Conservation (phyloP, 768 basidiomycete species). For the Boletus subparvulus region DNA sequence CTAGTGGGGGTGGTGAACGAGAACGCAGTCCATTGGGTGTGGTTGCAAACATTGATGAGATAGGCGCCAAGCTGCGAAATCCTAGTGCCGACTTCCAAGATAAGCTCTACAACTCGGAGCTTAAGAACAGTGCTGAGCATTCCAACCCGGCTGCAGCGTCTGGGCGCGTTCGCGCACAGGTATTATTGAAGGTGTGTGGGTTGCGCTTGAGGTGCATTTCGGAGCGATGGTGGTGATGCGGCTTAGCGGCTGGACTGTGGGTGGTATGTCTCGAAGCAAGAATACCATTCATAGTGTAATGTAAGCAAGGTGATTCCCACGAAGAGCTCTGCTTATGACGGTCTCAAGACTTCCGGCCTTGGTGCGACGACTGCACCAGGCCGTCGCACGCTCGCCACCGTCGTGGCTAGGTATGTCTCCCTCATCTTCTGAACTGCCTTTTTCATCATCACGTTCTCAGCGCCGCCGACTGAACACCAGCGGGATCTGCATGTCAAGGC, state of each 20-base stretch:
- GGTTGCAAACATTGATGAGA: conserved; percentile 61
- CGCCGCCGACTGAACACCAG: conserved; percentile 50
- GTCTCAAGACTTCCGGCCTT: not conserved
- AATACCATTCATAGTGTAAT: too few relatives aligned
- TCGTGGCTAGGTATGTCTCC: conserved; percentile 35
- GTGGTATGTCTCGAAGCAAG: too few relatives aligned
- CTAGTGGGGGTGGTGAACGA: conserved; percentile 69
- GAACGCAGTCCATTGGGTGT: conserved; percentile 54
- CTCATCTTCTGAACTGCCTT: not conserved
- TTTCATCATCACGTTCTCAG: conserved; percentile 21
- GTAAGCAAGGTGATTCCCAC: not conserved
- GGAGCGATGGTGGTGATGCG: too few relatives aligned
- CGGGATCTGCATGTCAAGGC: conserved; percentile 73
- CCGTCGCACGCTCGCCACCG: not conserved
- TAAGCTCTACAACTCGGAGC: conserved; percentile 57
- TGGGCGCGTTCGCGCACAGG: too few relatives aligned
- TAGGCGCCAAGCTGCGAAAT: conserved; percentile 60
- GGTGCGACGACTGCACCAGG: conserved; percentile 17
- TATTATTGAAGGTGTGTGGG: too few relatives aligned
- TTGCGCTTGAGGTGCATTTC: too few relatives aligned
- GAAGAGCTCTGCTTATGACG: not conserved
- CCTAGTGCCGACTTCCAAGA: conserved; percentile 59
- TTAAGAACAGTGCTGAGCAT: conserved; percentile 62
- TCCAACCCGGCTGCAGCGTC: conserved; percentile 67
- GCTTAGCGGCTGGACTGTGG: too few relatives aligned